Percentiles rank a stretch among this genome's conserved stretches.
These are phyloP conservation scores for Boletellus ananas DNA, from an alignment of 768 basidiomycete species.

Conservation along the genomic window DNA sequence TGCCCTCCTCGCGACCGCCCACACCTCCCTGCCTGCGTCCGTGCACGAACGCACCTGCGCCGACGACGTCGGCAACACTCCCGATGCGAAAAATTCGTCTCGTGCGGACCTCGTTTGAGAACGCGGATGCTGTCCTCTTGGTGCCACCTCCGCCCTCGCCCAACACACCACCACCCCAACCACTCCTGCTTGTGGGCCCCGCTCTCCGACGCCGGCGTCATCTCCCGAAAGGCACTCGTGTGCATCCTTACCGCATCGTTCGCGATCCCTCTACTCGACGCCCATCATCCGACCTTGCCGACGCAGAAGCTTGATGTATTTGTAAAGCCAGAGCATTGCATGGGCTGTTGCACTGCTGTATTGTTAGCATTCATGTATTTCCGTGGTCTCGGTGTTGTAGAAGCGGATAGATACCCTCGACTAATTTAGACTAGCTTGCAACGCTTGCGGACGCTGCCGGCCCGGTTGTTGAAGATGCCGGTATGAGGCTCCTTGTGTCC, in stretches of 20 bases:
- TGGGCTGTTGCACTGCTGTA: constrained; percentile 15
- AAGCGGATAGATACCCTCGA: not conserved
- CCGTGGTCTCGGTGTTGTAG: not conserved
- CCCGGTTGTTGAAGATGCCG: too few relatives aligned
- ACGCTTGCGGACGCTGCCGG: too few relatives aligned
- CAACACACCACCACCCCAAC: constrained; percentile 14
- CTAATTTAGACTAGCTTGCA: too few relatives aligned
- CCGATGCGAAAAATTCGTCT: constrained; percentile 31
- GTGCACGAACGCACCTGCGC: not conserved
- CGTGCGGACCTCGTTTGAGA: constrained; percentile 47
- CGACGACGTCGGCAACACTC: not conserved
- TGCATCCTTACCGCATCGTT: constrained; percentile 57
- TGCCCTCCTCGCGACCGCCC: constrained; percentile 26
- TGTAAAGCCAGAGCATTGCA: not conserved
- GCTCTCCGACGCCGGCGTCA: constrained; percentile 40
- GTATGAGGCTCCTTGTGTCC: too few relatives aligned
- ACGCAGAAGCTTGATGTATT: not conserved
- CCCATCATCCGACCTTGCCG: not conserved
- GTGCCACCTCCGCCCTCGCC: constrained; percentile 34
- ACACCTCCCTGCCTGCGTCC: constrained; percentile 13
- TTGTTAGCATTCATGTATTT: constrained; percentile 16
- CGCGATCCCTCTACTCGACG: constrained; percentile 14
- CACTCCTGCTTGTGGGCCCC: constrained; percentile 49
- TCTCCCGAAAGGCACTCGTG: constrained; percentile 43
- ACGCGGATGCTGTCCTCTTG: constrained; percentile 51